Evolutionary conservation across 805 yeast genomes (phyloP).

Genomic region (Saturnispora bothae): DNA sequence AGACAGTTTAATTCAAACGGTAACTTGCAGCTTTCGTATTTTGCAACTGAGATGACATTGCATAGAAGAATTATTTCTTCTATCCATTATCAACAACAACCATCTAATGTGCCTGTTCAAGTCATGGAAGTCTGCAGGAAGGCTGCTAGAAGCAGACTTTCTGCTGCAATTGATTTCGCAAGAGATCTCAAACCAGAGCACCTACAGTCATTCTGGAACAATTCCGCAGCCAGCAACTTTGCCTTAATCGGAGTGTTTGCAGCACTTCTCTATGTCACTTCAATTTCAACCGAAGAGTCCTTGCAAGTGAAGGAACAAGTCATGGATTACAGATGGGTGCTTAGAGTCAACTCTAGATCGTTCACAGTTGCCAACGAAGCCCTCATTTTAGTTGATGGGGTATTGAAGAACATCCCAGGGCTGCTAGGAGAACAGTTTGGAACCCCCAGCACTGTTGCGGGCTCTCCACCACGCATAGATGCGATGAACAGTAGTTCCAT

Average conservation of each 20-base stretch:
- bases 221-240: conserved; percentile 67
- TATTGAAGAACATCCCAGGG: conserved; percentile 69
- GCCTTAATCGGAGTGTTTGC: conserved; percentile 85
- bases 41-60: conserved; percentile 79
- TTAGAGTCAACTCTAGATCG: conserved; percentile 64
- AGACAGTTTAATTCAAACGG: conserved; percentile 65
- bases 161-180: conserved; percentile 75
- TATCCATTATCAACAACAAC: conserved; percentile 24
- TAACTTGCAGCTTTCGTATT: conserved; percentile 71
- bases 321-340: conserved; percentile 64
- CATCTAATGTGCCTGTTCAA: conserved; percentile 34
- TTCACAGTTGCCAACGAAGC: conserved; percentile 76
- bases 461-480: too few species aligned
- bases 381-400: conserved; percentile 55
- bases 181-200: conserved; percentile 71
- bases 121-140: conserved; percentile 60
- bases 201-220: conserved; percentile 83
- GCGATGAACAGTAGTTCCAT: too few species aligned
- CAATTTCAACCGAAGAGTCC: conserved; percentile 52
- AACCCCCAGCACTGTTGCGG: neutral
- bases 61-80: conserved; percentile 67
- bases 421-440: conserved; percentile 27
- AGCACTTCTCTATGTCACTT: conserved; percentile 62
- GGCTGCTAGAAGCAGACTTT: conserved; percentile 74
- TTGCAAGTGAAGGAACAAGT: conserved; percentile 55